These are phyloP conservation scores for Takakia lepidozioides DNA, from an alignment of 225 moss, liverwort and hornwort genomes.

Conservation along the genomic window DNA sequence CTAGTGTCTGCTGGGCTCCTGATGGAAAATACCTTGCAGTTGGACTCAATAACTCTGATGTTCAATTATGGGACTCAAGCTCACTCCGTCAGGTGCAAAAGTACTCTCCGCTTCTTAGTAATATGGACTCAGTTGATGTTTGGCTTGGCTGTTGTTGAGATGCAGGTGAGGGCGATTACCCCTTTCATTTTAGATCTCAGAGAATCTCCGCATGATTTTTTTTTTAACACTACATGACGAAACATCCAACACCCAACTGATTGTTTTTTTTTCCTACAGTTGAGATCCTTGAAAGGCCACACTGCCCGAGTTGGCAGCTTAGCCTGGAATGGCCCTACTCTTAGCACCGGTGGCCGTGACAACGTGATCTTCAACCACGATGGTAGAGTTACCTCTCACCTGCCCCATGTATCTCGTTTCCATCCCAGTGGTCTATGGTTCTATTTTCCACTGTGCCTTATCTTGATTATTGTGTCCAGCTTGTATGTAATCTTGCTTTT, in stretches of 20 bases:
- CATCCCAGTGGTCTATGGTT: neutral
- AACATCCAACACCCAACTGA: neutral
- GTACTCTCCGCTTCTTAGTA: neutral
- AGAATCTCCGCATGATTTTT: too few species aligned
- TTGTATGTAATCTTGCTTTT: neutral
- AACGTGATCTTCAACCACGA: constrained; percentile 86
- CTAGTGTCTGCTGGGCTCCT: constrained; percentile 88
- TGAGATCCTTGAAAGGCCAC: constrained; percentile 64
- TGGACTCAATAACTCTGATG: constrained; percentile 72
- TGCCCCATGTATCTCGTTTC: neutral
- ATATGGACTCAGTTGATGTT: neutral
- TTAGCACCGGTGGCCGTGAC: constrained; percentile 82
- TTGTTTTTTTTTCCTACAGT: constrained; percentile 24
- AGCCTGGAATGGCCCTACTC: constrained; percentile 75
- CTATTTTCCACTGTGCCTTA: too few species aligned
- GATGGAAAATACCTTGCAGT: constrained; percentile 78
- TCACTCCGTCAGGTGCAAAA: constrained; percentile 52
- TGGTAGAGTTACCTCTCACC: constrained; percentile 18
- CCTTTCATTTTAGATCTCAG: too few species aligned
- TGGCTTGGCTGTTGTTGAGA: neutral
- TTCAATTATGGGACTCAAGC: constrained; percentile 74
- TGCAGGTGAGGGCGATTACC: too few species aligned
- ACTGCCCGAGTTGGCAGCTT: constrained; percentile 75
- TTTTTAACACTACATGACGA: neutral
- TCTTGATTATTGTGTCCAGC: too few species aligned